Evolutionary conservation across 345 rosid species (phyloP).

Genomic region (Combretum micranthum): DNA sequence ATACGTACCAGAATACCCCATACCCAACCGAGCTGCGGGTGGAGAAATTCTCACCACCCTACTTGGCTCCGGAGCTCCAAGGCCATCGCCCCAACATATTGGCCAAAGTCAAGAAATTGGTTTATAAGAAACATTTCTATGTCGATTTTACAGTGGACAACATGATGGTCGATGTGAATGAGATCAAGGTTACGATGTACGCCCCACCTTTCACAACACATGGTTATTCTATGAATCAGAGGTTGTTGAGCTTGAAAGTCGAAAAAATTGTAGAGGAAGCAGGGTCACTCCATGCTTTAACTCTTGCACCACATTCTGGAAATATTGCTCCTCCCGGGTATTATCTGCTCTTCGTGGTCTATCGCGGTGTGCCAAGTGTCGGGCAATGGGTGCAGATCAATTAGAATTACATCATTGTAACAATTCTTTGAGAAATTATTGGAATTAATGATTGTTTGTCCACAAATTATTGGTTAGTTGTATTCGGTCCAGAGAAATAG

Average conservation of each 20-base stretch:
- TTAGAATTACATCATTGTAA: neutral
- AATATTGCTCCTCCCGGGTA: slow-evolving; percentile 34
- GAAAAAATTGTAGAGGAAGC: neutral
- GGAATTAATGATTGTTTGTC: too few relatives aligned
- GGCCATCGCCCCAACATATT: slow-evolving; percentile 9
- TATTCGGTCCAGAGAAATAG: too few relatives aligned
- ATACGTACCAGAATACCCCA: slow-evolving; percentile 17
- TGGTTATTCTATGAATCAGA: slow-evolving; percentile 39
- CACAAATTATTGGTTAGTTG: too few relatives aligned
- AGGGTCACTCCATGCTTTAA: neutral
- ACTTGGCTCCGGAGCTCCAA: slow-evolving; percentile 17
- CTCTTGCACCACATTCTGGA: slow-evolving; percentile 21
- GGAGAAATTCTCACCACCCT: slow-evolving; percentile 42
- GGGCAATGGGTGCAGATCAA: slow-evolving; percentile 29
- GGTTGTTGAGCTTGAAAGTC: slow-evolving; percentile 22
- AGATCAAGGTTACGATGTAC: slow-evolving; percentile 32
- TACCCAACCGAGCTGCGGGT: slow-evolving; percentile 32
- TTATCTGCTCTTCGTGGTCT: slow-evolving; percentile 28
- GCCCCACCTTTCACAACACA: slow-evolving; percentile 46
- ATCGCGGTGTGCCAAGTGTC: slow-evolving; percentile 29
- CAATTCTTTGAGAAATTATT: too few relatives aligned
- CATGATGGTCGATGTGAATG: neutral
- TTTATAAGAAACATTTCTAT: slow-evolving; percentile 2
- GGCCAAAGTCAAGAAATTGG: neutral
- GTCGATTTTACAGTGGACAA: slow-evolving; percentile 7